Evolutionary conservation across 2,329 filamentous ascomycete species (phyloP), one percentile per base, ranked within the genome.

Genomic region (Hysterium pulicare): DNA sequence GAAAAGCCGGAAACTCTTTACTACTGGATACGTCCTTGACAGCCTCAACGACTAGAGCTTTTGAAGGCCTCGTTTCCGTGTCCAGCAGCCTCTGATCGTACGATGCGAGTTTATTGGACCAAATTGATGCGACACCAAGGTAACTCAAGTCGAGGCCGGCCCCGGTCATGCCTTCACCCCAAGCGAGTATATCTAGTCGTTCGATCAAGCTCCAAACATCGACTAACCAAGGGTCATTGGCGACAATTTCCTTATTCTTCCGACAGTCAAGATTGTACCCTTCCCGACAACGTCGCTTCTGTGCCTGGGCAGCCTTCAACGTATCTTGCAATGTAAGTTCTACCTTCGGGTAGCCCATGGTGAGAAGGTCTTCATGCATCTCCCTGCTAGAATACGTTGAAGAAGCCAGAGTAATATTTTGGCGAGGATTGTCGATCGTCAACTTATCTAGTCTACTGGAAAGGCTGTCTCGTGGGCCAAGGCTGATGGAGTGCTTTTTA

Each of bases 171-270:
- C 82, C 84, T 35, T 81, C 78, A 48, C 83, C 76, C 26, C 76
- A 72, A 2, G 83, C 81, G 22, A 82, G 80, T 20, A 77, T 72
- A 51, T 87, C 81, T 50, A 74, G 68, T n/a, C 85, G 81, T 45
- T 78, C 75, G 36, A 90, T 74, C 75, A 86, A 87, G 35, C 81
- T 78, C 88, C 88, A 94, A n/a, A 87, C 71, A 42, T 86, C 84
- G 44, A 82, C 77, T n/a, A 91, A 71, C 79, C 86, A 87, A 22
- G 78, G 79, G 55, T 90, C 83, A 46, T 88, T 85, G 5, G 75
- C 71, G 1, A 86, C 76, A n/a, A 90, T 77, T 5, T 75, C 68
- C 47, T 78, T 77, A 55, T 93, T 93, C 36, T 71, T 76, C 13
- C 69, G 66, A 45, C 81, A 82, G 54, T 90, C 71, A 35, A 83